Base-by-base conservation (phyloP, 768 basidiomycete species). In the Naganishia onofrii region DNA sequence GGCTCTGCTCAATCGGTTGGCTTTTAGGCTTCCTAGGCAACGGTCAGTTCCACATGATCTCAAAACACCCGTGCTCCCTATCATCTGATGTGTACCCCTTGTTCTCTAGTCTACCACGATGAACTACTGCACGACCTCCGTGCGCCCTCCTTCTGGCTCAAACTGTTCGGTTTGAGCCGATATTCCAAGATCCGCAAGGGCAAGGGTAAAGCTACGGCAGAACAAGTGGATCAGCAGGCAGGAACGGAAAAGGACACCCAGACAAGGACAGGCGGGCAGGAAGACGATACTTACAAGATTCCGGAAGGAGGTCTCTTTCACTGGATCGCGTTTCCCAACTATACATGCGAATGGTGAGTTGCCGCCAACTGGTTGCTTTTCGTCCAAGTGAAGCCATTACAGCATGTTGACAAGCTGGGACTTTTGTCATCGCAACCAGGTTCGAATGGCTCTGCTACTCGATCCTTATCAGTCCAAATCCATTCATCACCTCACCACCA, bases 391-490 rank as follows among this genome's bases (percentile, higher is more conserved):
- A 13, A n/a, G 23, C 32, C 3, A 46, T 58, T 1, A 29, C 29
- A 31, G 51, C 19, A 15, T 26, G 66, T 31, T 26, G 48, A 42
- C 26, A 36, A 6, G 13, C 8, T 10, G 1, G 29, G 51, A 21
- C n/a, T 23, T 29, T 23, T 42, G 17, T n/a, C n/a, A 46, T 31
- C 38, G 3, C 58, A 17, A 21, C 46, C 42, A 79, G 78, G 95
- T 70, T 89, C 67, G 95, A 98, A 81, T 98, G 94, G 93, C 73
- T 87, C 12, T 92, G 90, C 9, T 97, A 89, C 79, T 89, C 91
- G 1, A 78, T 96, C 46, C 90, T 91, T 7, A 86, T 90, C 3
- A 72, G 74, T 12, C 74, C 75, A 13, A 53, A 36, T 15, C 70
- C 71, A 19, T 64, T 71, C 55, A 57, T 76, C 36, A 19, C 55